Conservation (phyloP, 2,329 filamentous ascomycete species). For the Ophiocordyceps sinensis region DNA sequence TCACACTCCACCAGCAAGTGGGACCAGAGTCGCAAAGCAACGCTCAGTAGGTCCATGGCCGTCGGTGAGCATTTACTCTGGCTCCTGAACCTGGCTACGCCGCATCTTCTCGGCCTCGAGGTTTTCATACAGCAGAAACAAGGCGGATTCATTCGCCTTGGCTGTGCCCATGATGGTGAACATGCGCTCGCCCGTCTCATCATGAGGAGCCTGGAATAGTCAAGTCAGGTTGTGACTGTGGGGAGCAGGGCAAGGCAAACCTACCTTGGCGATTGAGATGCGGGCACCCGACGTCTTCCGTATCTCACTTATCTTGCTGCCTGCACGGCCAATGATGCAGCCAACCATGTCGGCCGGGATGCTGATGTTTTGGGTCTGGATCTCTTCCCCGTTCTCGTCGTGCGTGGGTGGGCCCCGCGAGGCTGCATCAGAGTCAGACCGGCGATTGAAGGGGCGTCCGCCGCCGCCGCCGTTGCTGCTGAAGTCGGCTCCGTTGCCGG, state of each 20-base stretch:
- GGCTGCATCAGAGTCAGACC: conserved; percentile 70
- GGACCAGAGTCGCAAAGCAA: conserved; percentile 15
- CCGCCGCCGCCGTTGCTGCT: conserved; percentile 68
- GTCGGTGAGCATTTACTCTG: conserved; percentile 27
- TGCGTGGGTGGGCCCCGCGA: conserved; percentile 73
- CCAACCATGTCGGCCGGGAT: conserved; percentile 99
- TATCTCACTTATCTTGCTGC: conserved; percentile 97
- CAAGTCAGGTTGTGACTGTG: neutral
- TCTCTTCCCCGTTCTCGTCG: conserved; percentile 92
- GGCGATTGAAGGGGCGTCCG: conserved; percentile 55
- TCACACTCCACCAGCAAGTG: conserved; percentile 21
- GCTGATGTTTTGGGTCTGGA: conserved; percentile 98
- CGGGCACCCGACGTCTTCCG: conserved; percentile 90
- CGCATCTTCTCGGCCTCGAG: conserved; percentile 98
- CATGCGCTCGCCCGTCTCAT: conserved; percentile 97
- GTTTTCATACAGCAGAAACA: conserved; percentile 97
- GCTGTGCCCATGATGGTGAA: conserved; percentile 98
- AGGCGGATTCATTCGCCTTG: conserved; percentile 84
- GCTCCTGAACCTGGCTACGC: conserved; percentile 59
- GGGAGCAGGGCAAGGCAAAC: conserved; percentile 3
- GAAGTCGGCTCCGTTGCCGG: conserved; percentile 94
- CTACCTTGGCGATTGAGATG: conserved; percentile 89
- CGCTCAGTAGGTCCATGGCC: conserved; percentile 6
- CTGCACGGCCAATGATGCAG: conserved; percentile 91
- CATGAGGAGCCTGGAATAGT: conserved; percentile 59